Percentiles rank a stretch among this genome's conserved stretches.
phyloP scores from a whole-genome alignment of 768 basidiomycete genomes.

The Mycena venus region DNA sequence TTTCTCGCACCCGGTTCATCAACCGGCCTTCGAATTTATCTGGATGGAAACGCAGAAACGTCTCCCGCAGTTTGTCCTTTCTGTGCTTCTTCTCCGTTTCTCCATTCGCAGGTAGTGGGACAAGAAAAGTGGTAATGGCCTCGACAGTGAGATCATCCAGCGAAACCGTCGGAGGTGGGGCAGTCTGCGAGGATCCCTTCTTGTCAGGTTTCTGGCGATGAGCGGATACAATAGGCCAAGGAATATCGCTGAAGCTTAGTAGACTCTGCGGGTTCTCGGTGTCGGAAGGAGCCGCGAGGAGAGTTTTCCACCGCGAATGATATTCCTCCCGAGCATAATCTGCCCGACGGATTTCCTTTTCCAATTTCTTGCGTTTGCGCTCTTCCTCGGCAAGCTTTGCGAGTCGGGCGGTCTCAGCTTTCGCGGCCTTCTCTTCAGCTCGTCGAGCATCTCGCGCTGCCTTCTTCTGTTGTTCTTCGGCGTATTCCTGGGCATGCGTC shows the following conservation, averaged over 20 bases:
- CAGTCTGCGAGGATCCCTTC: slow-evolving; percentile 21
- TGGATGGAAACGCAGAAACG: slow-evolving; percentile 81
- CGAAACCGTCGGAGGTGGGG: slow-evolving; percentile 33
- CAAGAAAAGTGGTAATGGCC: slow-evolving; percentile 70
- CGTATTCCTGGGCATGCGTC: slow-evolving; percentile 76
- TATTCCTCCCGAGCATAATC: slow-evolving; percentile 67
- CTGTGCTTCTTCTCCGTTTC: slow-evolving; percentile 58
- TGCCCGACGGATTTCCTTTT: slow-evolving; percentile 58
- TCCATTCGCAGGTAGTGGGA: slow-evolving; percentile 43
- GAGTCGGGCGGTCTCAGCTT: slow-evolving; percentile 64
- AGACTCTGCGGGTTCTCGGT: slow-evolving; percentile 33
- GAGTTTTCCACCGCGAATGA: slow-evolving; percentile 67
- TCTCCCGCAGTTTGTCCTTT: slow-evolving; percentile 76
- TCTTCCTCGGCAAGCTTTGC: slow-evolving; percentile 68
- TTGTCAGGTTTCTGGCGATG: slow-evolving; percentile 42
- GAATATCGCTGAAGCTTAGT: slow-evolving; percentile 72
- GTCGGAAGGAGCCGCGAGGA: slow-evolving; percentile 49
- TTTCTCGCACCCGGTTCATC: slow-evolving; percentile 61
- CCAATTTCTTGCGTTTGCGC: slow-evolving; percentile 61
- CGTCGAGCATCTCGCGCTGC: slow-evolving; percentile 65
- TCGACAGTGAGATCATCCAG: slow-evolving; percentile 68
- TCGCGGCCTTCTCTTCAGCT: slow-evolving; percentile 67
- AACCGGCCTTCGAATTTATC: slow-evolving; percentile 87
- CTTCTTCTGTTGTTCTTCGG: slow-evolving; percentile 69
- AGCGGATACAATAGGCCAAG: slow-evolving; percentile 73